Percentiles rank a stretch among this genome's conserved stretches.
Conservation (phyloP, 1,139 yeast species). For the Zygosaccharomyces pseudobailii region DNA sequence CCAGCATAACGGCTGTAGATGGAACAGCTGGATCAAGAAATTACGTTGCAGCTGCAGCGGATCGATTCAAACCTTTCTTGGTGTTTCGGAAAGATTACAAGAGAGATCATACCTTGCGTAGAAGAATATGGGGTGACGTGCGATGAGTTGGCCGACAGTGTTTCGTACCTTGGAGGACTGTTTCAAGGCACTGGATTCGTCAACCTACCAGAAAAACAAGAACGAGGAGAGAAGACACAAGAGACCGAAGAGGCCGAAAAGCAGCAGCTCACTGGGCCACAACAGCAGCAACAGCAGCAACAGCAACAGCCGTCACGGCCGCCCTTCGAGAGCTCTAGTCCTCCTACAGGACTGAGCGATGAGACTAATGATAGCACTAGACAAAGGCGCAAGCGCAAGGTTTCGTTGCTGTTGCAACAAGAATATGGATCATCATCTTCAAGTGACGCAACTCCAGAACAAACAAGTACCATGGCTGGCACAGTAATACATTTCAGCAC, state of each 20-base stretch:
- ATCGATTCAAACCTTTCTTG: constrained; percentile 52
- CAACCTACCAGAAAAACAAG: constrained; percentile 13
- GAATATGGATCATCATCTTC: constrained; percentile 31
- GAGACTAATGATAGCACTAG: constrained; percentile 7
- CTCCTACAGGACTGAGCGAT: not conserved
- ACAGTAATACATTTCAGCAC: not conserved
- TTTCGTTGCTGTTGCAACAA: constrained; percentile 31
- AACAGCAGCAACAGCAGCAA: constrained; percentile 15
- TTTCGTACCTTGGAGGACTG: constrained; percentile 29
- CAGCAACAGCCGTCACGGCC: constrained; percentile 16
- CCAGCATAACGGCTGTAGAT: constrained; percentile 24
- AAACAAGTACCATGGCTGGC: not conserved
- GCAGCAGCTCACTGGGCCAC: not conserved
- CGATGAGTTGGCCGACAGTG: constrained; percentile 30
- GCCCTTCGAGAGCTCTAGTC: not conserved
- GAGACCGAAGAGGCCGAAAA: constrained; percentile 1
- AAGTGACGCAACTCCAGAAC: not conserved
- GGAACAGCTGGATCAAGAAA: constrained; percentile 75
- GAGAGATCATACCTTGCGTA: constrained; percentile 32
- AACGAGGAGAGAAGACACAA: constrained; percentile 3
- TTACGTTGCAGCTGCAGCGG: constrained; percentile 71
- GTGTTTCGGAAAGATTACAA: constrained; percentile 31
- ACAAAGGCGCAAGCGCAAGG: constrained; percentile 30
- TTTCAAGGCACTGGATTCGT: constrained; percentile 32
- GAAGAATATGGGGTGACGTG: constrained; percentile 27